phyloP scores from a whole-genome alignment of 768 basidiomycete species.

The Naganishia kalamii region DNA sequence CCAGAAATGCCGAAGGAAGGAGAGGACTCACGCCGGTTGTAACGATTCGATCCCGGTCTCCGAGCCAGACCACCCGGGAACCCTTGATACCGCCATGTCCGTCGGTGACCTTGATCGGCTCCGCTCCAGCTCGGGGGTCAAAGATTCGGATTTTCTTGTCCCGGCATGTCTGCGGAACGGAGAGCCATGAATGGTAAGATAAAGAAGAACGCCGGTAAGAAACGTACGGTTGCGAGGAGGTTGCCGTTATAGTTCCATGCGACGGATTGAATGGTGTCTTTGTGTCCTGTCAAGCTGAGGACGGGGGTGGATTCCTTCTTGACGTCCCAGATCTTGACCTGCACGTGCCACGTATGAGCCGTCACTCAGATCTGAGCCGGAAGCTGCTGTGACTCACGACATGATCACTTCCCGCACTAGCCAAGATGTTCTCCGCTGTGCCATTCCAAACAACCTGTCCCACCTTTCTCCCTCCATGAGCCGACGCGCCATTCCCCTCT shows the following conservation, averaged over 20 bases:
- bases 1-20: background rate
- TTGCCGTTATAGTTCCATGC: slow-evolving; percentile 76
- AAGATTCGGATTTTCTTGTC: slow-evolving; percentile 89
- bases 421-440: slow-evolving; percentile 76
- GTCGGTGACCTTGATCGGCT: slow-evolving; percentile 74
- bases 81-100: slow-evolving; percentile 93
- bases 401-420: slow-evolving; percentile 72
- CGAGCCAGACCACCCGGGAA: slow-evolving; percentile 82
- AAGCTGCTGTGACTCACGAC: slow-evolving; percentile 44
- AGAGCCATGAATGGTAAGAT: background rate
- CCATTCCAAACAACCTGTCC: slow-evolving; percentile 94
- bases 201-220: background rate
- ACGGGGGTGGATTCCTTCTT: slow-evolving; percentile 61
- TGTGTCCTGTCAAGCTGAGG: slow-evolving; percentile 63
- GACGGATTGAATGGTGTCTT: slow-evolving; percentile 79
- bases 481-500: slow-evolving; percentile 30
- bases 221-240: slow-evolving; percentile 60
- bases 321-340: slow-evolving; percentile 82
- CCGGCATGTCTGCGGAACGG: slow-evolving; percentile 59
- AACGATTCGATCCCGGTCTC: slow-evolving; percentile 75
- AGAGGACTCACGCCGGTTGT: slow-evolving; percentile 63
- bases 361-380: background rate
- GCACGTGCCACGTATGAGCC: background rate
- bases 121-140: slow-evolving; percentile 74
- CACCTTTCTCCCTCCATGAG: slow-evolving; percentile 60